Evolutionary conservation across 371 early-diverging fungal genomes (phyloP).

Genomic region (Apophysomyces trapeziformis): DNA sequence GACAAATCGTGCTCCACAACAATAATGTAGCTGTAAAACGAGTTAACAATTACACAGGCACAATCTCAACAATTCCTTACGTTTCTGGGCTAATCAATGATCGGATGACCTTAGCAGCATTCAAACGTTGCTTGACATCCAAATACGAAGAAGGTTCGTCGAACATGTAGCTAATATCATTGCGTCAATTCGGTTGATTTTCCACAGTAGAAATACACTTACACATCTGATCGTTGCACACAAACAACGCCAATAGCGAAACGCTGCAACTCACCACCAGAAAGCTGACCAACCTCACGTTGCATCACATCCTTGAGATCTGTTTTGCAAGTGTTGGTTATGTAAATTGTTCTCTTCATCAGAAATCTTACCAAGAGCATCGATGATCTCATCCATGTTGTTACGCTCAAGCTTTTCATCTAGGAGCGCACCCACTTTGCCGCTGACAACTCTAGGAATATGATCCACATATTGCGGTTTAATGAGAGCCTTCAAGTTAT

Average conservation of each 20-base stretch:
- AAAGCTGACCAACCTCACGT: constrained; percentile 92
- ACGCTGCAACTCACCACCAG: constrained; percentile 99
- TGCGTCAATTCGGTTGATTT: background rate
- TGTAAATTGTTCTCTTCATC: background rate
- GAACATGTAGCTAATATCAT: constrained; percentile 88
- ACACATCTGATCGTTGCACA: constrained; percentile 92
- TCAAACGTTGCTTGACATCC: constrained; percentile 99
- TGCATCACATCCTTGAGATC: constrained; percentile 88
- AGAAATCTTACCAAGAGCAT: constrained; percentile 63
- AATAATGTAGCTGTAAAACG: constrained; percentile 84
- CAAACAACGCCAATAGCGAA: constrained; percentile 95
- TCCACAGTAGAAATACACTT: constrained; percentile 24
- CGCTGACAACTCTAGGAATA: constrained; percentile 89
- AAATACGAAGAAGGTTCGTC: constrained; percentile 99
- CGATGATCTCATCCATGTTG: constrained; percentile 78
- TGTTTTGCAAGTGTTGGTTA: constrained; percentile 18
- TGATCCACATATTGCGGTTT: constrained; percentile 99
- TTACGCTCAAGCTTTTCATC: constrained; percentile 75
- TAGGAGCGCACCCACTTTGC: constrained; percentile 82
- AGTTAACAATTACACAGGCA: background rate
- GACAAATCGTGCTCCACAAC: constrained; percentile 99
- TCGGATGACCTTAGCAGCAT: constrained; percentile 96
- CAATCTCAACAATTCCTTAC: constrained; percentile 25
- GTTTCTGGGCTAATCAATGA: constrained; percentile 72
- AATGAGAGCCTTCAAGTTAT: constrained; percentile 92